Evolutionary conservation across 176 grass and related monocot species (phyloP), one percentile per base, ranked within the genome.

Genomic region (Melocanna baccifera): DNA sequence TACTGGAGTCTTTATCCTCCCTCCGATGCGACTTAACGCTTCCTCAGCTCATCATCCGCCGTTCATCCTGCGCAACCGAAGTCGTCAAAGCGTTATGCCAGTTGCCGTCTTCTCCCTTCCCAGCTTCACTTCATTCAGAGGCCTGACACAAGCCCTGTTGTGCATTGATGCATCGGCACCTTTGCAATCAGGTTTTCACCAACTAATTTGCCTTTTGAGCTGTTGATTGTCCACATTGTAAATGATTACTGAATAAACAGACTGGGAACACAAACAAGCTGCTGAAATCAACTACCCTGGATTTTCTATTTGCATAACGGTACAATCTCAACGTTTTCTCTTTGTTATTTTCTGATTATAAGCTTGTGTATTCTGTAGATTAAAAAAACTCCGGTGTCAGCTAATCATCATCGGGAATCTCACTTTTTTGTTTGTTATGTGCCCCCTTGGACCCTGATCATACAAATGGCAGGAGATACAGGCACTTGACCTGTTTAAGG

Each of bases 171-270:
- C 70, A 59, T 81, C 55, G 28, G 56, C 77, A 57, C 78, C 48
- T 67, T 41, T 56, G 73, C 48, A 67, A 82, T 73, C 77, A 85
- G 67, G 73, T 37, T 48, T 37, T 15, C 82, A 52, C 83, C 82
- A 74, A 83, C 86, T 78, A 73, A 83, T 66, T 67, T 11, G 75
- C 68, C 85, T 87, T 87, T 91, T 64, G 80, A 84, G 89, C 85
- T 91, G 89, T 91, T 80, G 34, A 63, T 80, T 87, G 89, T n/a
- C 85, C 57, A 78, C 41, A 59, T 26, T 71, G 39, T 78, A 28
- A 15, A 87, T 87, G 89, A 91, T 91, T 87, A 91, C 67, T 81
- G 83, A 82, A 88, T 86, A 71, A 85, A 64, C 77, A 66, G 69
- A 42, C 71, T 50, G 74, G 75, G 73, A 34, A 83, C 84, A 39